Evolutionary conservation across 129 eudicot species (phyloP).

Genomic region (Lactuca sativa): DNA sequence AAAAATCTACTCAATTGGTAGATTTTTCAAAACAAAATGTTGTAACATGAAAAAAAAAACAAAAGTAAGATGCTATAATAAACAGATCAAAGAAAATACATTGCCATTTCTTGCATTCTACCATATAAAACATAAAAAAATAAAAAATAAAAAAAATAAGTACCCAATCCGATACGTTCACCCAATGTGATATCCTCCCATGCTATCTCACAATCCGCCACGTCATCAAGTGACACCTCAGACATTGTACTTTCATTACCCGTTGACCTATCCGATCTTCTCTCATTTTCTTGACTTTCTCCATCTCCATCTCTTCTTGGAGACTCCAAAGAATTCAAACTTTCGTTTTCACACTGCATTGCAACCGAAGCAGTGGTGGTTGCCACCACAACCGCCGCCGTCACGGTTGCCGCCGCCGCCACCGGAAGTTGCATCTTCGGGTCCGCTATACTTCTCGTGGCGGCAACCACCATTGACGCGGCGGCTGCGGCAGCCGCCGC

Average conservation of each 20-base stretch:
- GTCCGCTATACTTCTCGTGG: slow-evolving; percentile 42
- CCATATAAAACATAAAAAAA: slow-evolving; percentile 2
- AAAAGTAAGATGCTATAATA: neutral
- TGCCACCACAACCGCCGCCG: slow-evolving; percentile 82
- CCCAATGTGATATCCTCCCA: slow-evolving; percentile 95
- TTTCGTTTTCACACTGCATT: slow-evolving; percentile 47
- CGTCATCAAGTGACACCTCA: slow-evolving; percentile 65
- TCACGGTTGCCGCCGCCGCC: slow-evolving; percentile 83
- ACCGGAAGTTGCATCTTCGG: slow-evolving; percentile 61
- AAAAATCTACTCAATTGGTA: no score
- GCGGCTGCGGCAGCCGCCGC: slow-evolving; percentile 94
- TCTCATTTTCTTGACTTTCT: slow-evolving; percentile 62
- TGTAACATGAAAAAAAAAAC: neutral
- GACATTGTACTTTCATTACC: slow-evolving; percentile 57
- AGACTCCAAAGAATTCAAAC: slow-evolving; percentile 19
- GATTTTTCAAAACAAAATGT: neutral
- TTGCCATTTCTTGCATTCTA: neutral
- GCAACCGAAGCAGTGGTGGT: slow-evolving; percentile 65
- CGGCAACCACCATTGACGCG: slow-evolving; percentile 81
- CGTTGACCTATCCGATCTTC: slow-evolving; percentile 70
- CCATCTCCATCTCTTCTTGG: slow-evolving; percentile 44
- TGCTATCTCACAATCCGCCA: slow-evolving; percentile 81
- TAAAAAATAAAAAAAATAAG: neutral
- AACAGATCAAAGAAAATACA: neutral
- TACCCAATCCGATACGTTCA: slow-evolving; percentile 97